Percentiles rank a stretch among this genome's conserved stretches.
Conservation (phyloP, 441 rosid species). For the Melianthus villosus region DNA sequence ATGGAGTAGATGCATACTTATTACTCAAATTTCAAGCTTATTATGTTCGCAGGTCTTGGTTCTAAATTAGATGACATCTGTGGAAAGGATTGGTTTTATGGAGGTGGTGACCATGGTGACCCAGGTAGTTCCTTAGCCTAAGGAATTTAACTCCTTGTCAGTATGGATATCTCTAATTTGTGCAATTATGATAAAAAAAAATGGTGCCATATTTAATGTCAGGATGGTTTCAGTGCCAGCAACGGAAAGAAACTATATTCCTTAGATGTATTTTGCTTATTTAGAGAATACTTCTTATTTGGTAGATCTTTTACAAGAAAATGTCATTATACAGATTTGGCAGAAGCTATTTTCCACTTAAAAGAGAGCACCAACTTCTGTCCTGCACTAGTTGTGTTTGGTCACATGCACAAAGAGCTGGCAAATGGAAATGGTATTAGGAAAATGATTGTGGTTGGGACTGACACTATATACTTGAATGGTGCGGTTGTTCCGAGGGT, state of each 20-base stretch:
- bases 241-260: neutral
- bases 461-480: slow-evolving; percentile 50
- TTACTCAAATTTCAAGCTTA: slow-evolving; percentile 3
- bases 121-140: slow-evolving; percentile 41
- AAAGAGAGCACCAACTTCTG: slow-evolving; percentile 28
- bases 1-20: slow-evolving; percentile 1
- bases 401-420: slow-evolving; percentile 85
- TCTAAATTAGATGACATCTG: slow-evolving; percentile 57
- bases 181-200: neutral
- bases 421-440: slow-evolving; percentile 41
- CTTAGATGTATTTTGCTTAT: neutral
- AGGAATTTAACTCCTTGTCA: slow-evolving; percentile 5
- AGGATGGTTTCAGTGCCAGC: too few species aligned
- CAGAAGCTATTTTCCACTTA: slow-evolving; percentile 41
- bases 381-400: slow-evolving; percentile 56
- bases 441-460: slow-evolving; percentile 45
- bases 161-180: neutral
- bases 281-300: neutral
- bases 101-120: slow-evolving; percentile 84
- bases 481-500: slow-evolving; percentile 78
- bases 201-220: too few species aligned
- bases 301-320: slow-evolving; percentile 3
- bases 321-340: slow-evolving; percentile 40
- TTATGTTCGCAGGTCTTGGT: slow-evolving; percentile 59
- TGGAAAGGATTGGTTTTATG: slow-evolving; percentile 58